phyloP scores from a whole-genome alignment of 805 yeast genomes.

The Yamadazyma nakazawae region DNA sequence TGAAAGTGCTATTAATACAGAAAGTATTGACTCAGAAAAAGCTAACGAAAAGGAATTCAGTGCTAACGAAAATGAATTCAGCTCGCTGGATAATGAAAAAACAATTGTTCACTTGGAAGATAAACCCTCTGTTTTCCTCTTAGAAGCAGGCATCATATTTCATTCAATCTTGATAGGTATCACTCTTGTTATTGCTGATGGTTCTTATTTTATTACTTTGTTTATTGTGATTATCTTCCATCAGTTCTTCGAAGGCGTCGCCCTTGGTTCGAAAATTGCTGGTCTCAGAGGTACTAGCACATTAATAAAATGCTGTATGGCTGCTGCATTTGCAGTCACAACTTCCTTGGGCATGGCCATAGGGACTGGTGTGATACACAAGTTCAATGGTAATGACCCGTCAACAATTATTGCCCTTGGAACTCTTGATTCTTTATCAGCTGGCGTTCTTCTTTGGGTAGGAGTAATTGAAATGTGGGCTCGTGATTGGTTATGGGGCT shows the following conservation, averaged over 20 bases:
- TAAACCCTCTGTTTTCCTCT: constrained; percentile 13
- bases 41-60: too few relatives aligned
- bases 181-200: constrained; percentile 29
- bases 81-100: background rate
- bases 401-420: constrained; percentile 30
- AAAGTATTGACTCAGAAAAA: constrained; percentile 1
- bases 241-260: constrained; percentile 31
- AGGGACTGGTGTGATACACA: constrained; percentile 25
- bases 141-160: constrained; percentile 30
- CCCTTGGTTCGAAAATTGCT: constrained; percentile 26
- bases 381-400: constrained; percentile 28
- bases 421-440: constrained; percentile 31
- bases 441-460: constrained; percentile 31
- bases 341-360: constrained; percentile 34
- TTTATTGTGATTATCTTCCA: constrained; percentile 31
- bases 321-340: constrained; percentile 18
- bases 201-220: constrained; percentile 25
- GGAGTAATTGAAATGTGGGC: constrained; percentile 31
- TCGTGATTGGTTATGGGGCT: constrained; percentile 27
- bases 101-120: constrained; percentile 3
- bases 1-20: background rate
- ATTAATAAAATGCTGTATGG: constrained; percentile 18
- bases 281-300: constrained; percentile 1
- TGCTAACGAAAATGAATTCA: background rate
- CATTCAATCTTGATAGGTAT: constrained; percentile 30